Evolutionary conservation across 306 rosid species (phyloP).

Genomic region (Medicago arabica): DNA sequence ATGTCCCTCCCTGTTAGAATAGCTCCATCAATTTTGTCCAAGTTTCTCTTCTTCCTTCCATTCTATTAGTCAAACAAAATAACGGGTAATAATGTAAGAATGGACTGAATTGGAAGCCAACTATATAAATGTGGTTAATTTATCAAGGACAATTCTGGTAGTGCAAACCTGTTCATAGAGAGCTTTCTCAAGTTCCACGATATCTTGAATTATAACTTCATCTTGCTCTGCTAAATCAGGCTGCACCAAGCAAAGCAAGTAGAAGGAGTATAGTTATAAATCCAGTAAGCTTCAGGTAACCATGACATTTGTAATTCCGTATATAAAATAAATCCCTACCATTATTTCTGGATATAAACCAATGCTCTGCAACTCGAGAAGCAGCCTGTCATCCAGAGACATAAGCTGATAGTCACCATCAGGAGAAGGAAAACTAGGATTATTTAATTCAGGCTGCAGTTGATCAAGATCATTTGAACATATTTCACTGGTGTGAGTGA

Average conservation of each 20-base stretch:
- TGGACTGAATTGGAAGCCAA: constrained; percentile 35
- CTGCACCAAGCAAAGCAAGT: constrained; percentile 58
- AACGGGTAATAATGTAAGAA: constrained; percentile 39
- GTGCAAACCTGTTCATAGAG: constrained; percentile 69
- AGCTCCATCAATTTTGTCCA: constrained; percentile 66
- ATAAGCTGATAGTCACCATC: constrained; percentile 76
- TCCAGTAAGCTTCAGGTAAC: constrained; percentile 34
- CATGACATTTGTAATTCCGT: constrained; percentile 33
- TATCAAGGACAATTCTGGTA: constrained; percentile 1
- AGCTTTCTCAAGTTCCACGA: constrained; percentile 67
- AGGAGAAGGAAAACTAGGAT: constrained; percentile 57
- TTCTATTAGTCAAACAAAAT: constrained; percentile 55
- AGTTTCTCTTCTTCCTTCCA: constrained; percentile 64
- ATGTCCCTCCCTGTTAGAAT: constrained; percentile 63
- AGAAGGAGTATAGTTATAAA: constrained; percentile 37
- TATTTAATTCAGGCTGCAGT: constrained; percentile 57
- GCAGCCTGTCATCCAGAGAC: constrained; percentile 75
- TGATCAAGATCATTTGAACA: constrained; percentile 72
- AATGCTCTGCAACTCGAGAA: constrained; percentile 86
- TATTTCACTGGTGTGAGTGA: constrained; percentile 63
- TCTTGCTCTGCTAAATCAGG: constrained; percentile 86
- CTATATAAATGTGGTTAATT: constrained; percentile 14
- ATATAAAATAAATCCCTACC: constrained; percentile 56
- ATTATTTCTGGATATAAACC: constrained; percentile 81
- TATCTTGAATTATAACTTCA: constrained; percentile 71